Conservation (phyloP, 257 asterid species). For the Plantago major region DNA sequence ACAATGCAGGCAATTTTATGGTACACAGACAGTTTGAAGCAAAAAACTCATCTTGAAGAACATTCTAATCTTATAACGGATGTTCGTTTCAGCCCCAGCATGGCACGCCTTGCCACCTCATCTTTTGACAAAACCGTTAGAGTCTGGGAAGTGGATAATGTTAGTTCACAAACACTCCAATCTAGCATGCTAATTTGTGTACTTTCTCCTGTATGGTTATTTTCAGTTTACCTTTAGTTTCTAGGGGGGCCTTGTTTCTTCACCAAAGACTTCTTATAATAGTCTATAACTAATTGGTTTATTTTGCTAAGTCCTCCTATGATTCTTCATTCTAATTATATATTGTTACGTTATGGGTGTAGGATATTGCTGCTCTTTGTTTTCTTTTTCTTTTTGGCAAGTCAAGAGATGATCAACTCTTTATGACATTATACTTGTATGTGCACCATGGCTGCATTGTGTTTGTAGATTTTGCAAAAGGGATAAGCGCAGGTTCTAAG, state of each 20-base stretch:
- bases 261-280: neutral
- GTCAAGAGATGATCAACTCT: too few species aligned
- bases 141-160: slow-evolving; percentile 96
- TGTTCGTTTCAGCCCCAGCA: slow-evolving; percentile 96
- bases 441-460: too few species aligned
- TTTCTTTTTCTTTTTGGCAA: too few species aligned
- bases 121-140: slow-evolving; percentile 94
- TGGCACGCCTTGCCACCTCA: slow-evolving; percentile 95
- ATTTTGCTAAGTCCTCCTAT: neutral
- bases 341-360: too few species aligned
- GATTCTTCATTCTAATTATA: neutral
- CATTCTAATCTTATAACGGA: slow-evolving; percentile 77
- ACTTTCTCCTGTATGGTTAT: slow-evolving; percentile 7
- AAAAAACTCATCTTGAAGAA: slow-evolving; percentile 83
- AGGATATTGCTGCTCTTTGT: too few species aligned
- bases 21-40: slow-evolving; percentile 71
- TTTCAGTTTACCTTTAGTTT: neutral
- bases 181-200: neutral
- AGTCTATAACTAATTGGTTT: neutral
- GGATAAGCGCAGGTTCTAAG: too few species aligned
- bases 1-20: slow-evolving; percentile 81
- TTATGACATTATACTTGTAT: too few species aligned
- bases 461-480: too few species aligned
- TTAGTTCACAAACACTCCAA: slow-evolving; percentile 30
- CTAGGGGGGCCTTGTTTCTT: neutral